These are phyloP conservation scores for Porcisia hertigi DNA, from an alignment of 208 protist genomes.

Conservation along the genomic window DNA sequence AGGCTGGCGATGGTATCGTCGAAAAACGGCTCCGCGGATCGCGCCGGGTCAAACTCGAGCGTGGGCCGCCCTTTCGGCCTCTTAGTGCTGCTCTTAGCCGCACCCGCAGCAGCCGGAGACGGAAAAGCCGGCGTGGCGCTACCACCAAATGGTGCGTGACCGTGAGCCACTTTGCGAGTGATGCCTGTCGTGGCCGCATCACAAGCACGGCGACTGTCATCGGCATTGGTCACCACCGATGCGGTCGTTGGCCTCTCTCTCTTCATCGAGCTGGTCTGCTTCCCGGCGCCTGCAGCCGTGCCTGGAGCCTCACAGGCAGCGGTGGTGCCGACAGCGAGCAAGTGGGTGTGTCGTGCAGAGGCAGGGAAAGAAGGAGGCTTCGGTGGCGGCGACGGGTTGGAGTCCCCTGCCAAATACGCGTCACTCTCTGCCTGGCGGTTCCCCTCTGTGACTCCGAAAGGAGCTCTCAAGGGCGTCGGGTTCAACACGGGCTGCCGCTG, in stretches of 20 bases:
- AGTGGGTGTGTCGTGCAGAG: constrained; percentile 3
- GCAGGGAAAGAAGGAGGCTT: constrained; percentile 1
- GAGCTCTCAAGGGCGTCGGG: neutral
- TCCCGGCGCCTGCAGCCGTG: neutral
- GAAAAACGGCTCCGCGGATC: constrained; percentile 32
- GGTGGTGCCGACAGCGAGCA: neutral
- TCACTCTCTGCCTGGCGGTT: neutral
- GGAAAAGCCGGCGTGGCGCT: constrained; percentile 13
- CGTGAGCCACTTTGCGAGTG: neutral
- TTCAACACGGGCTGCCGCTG: constrained; percentile 2
- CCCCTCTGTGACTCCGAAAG: neutral
- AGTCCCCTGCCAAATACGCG: constrained; percentile 5
- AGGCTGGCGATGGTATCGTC: neutral
- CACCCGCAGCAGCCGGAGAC: neutral
- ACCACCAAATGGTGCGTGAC: constrained; percentile 19
- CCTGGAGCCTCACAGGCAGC: neutral
- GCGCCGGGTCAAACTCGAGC: constrained; percentile 5
- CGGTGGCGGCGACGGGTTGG: constrained; percentile 7
- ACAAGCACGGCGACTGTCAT: neutral
- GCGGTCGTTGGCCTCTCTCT: neutral
- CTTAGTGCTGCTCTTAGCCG: neutral
- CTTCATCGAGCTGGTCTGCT: neutral
- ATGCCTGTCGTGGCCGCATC: neutral
- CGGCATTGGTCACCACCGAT: neutral
- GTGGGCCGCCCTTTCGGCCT: neutral